Conservation (phyloP, 768 basidiomycete genomes). For the Coprinellus aureogranulatus region DNA sequence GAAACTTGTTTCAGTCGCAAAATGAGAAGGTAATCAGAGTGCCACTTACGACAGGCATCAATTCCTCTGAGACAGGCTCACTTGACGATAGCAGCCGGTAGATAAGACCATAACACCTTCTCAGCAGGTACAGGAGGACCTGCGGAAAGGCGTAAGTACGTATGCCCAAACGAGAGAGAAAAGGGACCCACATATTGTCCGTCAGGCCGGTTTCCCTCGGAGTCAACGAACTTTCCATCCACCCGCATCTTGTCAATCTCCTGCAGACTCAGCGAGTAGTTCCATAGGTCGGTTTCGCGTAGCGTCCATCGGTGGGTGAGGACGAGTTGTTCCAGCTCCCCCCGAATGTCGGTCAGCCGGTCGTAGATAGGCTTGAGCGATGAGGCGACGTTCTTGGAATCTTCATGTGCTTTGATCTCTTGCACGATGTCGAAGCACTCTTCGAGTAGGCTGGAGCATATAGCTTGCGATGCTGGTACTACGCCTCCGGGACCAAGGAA, state of each 20-base stretch:
- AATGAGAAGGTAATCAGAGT: too few relatives aligned
- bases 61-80: conserved; percentile 95
- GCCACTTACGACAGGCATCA: conserved; percentile 87
- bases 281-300: conserved; percentile 90
- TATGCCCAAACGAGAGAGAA: background rate
- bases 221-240: conserved; percentile 95
- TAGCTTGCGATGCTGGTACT: conserved; percentile 87
- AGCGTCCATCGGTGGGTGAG: conserved; percentile 97
- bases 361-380: conserved; percentile 92
- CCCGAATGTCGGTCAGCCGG: conserved; percentile 78
- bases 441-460: conserved; percentile 89
- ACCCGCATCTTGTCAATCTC: conserved; percentile 98
- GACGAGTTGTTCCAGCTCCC: conserved; percentile 86
- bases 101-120: conserved; percentile 95
- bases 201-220: conserved; percentile 85
- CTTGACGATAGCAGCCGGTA: conserved; percentile 91
- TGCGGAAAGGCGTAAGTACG: conserved; percentile 26
- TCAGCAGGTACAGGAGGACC: conserved; percentile 89
- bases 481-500: conserved; percentile 89
- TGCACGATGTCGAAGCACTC: conserved; percentile 95
- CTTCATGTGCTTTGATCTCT: conserved; percentile 92
- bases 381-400: conserved; percentile 81
- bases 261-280: conserved; percentile 88
- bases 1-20: too few relatives aligned
- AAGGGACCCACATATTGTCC: conserved; percentile 83